phyloP scores from a whole-genome alignment of 257 asterid species.

The Salvia rosmarinus region DNA sequence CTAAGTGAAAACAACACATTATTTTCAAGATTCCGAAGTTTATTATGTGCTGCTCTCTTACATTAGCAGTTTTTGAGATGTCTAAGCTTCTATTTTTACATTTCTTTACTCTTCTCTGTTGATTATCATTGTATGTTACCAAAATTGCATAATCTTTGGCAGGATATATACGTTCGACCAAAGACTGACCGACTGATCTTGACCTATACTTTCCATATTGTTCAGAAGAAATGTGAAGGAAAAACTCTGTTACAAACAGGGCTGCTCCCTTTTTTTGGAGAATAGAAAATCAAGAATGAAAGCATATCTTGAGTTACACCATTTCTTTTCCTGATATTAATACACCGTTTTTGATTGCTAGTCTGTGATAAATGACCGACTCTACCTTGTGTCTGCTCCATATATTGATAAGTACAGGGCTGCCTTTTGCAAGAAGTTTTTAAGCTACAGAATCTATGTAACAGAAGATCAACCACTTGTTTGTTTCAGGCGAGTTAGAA shows the following conservation, averaged over 20 bases:
- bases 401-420: background rate
- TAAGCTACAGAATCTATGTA: background rate
- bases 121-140: background rate
- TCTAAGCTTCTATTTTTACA: background rate
- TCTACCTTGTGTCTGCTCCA: background rate
- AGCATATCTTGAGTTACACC: background rate
- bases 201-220: background rate
- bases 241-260: background rate
- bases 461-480: background rate
- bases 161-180: background rate
- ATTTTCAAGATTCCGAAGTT: background rate
- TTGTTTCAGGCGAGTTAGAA: slow-evolving; percentile 7
- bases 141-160: background rate
- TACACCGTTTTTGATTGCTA: background rate
- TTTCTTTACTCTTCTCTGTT: background rate
- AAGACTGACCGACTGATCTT: background rate
- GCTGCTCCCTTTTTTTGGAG: background rate
- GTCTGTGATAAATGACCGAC: background rate
- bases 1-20: background rate
- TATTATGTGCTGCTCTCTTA: too few species aligned
- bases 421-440: background rate
- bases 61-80: too few species aligned
- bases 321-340: background rate
- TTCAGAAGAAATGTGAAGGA: background rate
- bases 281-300: background rate